Conservation (phyloP, 2,329 filamentous ascomycete genomes). For the Orbilia ellipsospora region DNA sequence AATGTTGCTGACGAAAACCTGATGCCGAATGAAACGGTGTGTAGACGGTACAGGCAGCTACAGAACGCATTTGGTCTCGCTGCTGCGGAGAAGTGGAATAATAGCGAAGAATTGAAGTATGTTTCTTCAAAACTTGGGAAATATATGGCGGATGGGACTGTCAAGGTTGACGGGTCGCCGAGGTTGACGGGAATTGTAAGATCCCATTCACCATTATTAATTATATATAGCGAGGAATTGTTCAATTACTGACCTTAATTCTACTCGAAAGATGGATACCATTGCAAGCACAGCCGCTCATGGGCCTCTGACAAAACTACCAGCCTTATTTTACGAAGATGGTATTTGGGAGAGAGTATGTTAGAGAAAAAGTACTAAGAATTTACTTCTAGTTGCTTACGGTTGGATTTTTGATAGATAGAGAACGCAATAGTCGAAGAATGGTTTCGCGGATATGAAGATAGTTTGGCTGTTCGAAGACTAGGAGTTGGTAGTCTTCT, state of each 20-base stretch:
- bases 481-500: slow-evolving; percentile 87
- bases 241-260: not conserved
- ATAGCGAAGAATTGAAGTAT: slow-evolving; percentile 82
- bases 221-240: not conserved
- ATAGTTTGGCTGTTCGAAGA: slow-evolving; percentile 85
- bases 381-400: not conserved
- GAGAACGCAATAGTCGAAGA: slow-evolving; percentile 33
- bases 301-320: slow-evolving; percentile 80
- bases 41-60: slow-evolving; percentile 77
- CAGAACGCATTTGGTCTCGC: slow-evolving; percentile 63
- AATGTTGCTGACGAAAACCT: slow-evolving; percentile 76
- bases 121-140: slow-evolving; percentile 80
- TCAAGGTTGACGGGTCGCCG: slow-evolving; percentile 80
- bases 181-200: slow-evolving; percentile 78
- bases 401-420: not conserved
- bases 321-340: slow-evolving; percentile 85
- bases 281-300: slow-evolving; percentile 90
- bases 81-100: slow-evolving; percentile 73
- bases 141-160: slow-evolving; percentile 85
- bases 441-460: slow-evolving; percentile 79
- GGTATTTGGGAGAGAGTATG: slow-evolving; percentile 37
- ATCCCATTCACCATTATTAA: not conserved
- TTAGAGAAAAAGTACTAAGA: not conserved
- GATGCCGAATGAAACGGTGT: slow-evolving; percentile 80
- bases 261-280: slow-evolving; percentile 75